A percentile compares a stretch with the other conserved stretches of the same genome.
phyloP scores from a whole-genome alignment of 345 rosid genomes.

The Hypericum androsaemum region DNA sequence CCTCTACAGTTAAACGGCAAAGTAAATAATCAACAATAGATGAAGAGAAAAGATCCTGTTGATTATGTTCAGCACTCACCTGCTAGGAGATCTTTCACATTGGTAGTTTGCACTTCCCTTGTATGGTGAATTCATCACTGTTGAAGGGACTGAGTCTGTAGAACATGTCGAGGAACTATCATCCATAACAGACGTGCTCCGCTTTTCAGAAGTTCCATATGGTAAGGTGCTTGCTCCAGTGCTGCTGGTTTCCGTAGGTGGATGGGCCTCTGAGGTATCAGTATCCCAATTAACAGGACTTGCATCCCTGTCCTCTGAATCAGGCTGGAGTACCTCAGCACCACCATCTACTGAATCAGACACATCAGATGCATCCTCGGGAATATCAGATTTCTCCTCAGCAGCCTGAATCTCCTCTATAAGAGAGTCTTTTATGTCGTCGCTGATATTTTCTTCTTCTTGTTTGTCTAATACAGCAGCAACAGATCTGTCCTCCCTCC shows the following conservation, averaged over 20 bases:
- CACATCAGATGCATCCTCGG: conserved; percentile 65
- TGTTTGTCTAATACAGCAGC: conserved; percentile 29
- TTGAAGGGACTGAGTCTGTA: conserved; percentile 62
- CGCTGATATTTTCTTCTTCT: conserved; percentile 28
- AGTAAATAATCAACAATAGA: too few species aligned
- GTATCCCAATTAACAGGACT: conserved; percentile 78
- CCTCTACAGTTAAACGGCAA: conserved; percentile 9
- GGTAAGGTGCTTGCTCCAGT: conserved; percentile 46
- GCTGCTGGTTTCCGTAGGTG: conserved; percentile 46
- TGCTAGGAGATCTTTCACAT: conserved; percentile 40
- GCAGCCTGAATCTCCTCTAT: conserved; percentile 34
- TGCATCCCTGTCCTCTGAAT: conserved; percentile 74
- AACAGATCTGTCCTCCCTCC: conserved; percentile 50
- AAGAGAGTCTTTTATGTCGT: conserved; percentile 36
- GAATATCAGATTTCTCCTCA: conserved; percentile 52
- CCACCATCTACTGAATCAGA: conserved; percentile 71
- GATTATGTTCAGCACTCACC: conserved; percentile 20
- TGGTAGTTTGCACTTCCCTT: conserved; percentile 42
- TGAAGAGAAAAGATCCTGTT: too few species aligned
- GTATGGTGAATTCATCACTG: conserved; percentile 46
- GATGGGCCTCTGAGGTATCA: conserved; percentile 64
- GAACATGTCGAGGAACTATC: conserved; percentile 96
- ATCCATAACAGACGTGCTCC: conserved; percentile 48
- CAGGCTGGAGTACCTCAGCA: conserved; percentile 56
- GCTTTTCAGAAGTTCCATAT: conserved; percentile 54